A percentile compares a stretch with the other conserved stretches of the same genome.
Evolutionary conservation across 2,329 filamentous ascomycete genomes (phyloP).

Genomic region (Fusarium mexicanum): DNA sequence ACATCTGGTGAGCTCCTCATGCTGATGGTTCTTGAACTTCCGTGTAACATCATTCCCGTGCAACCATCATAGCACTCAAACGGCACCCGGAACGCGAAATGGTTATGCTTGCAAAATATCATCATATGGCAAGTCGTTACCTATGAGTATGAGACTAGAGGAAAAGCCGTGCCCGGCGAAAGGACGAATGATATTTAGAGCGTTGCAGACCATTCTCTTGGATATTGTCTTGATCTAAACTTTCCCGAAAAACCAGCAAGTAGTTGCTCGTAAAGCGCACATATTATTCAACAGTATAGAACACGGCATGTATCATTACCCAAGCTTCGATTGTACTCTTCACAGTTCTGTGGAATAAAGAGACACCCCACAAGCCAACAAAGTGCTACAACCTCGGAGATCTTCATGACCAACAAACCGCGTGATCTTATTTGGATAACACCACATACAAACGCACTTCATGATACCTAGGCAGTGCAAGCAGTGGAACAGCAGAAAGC

Average conservation of each 20-base stretch:
- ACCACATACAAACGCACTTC: rapidly evolving
- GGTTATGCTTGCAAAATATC: not conserved
- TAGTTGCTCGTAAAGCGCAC: not conserved
- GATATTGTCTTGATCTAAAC: not conserved
- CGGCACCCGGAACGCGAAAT: not conserved
- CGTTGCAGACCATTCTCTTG: not conserved
- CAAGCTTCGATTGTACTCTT: not conserved
- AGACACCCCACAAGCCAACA: rapidly evolving
- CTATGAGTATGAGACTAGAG: rapidly evolving
- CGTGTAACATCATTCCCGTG: rapidly evolving
- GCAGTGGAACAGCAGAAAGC: not conserved
- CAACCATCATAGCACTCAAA: not conserved
- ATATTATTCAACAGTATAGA: rapidly evolving
- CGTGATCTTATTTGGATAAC: not conserved
- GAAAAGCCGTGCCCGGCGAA: no score
- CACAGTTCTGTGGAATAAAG: no score
- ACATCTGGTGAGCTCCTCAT: not conserved
- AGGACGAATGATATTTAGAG: not conserved
- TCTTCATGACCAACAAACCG: rapidly evolving
- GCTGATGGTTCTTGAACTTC: not conserved
- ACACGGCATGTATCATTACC: not conserved
- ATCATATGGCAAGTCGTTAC: not conserved
- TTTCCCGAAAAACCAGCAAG: not conserved
- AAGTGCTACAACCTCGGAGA: rapidly evolving
- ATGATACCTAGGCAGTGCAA: rapidly evolving